Percentiles rank a stretch among this genome's conserved stretches.
These are phyloP conservation scores for Populus hybrid DNA, from an alignment of 441 rosid genomes.

Conservation along the genomic window DNA sequence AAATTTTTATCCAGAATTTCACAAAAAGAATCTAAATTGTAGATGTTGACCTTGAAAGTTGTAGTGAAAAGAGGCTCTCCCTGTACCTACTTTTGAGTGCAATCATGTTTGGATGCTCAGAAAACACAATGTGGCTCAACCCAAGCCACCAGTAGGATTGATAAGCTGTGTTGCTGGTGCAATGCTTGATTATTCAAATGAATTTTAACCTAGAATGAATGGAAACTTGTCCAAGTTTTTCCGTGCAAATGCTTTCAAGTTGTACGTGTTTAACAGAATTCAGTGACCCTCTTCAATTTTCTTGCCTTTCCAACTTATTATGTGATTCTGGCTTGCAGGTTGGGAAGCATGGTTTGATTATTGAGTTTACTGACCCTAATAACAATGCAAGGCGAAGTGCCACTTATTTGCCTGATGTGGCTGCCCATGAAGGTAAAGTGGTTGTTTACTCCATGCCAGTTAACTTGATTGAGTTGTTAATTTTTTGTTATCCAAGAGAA, in stretches of 20 bases:
- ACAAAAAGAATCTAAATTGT: not conserved
- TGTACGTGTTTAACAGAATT: not conserved
- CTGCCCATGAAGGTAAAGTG: slow-evolving; percentile 87
- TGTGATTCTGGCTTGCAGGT: slow-evolving; percentile 44
- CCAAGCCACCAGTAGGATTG: not conserved
- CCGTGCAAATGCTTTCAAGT: not conserved
- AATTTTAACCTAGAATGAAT: not conserved
- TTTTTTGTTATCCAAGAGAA: not conserved
- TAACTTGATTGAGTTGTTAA: not conserved
- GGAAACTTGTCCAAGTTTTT: not conserved
- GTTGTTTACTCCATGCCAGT: not conserved
- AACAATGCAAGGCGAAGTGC: slow-evolving; percentile 62
- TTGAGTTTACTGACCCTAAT: slow-evolving; percentile 81
- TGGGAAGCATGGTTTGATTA: slow-evolving; percentile 88
- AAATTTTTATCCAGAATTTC: no score
- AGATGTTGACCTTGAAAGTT: not conserved
- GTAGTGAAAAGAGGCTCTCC: not conserved
- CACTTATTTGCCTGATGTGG: slow-evolving; percentile 93
- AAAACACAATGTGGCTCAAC: not conserved
- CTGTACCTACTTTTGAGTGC: not conserved
- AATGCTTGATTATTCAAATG: not conserved
- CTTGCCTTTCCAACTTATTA: not conserved
- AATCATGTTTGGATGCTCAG: not conserved
- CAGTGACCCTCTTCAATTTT: not conserved
- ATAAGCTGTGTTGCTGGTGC: not conserved